Conservation (phyloP, 2,329 filamentous ascomycete genomes). For the Pseudogymnoascus verrucosus region DNA sequence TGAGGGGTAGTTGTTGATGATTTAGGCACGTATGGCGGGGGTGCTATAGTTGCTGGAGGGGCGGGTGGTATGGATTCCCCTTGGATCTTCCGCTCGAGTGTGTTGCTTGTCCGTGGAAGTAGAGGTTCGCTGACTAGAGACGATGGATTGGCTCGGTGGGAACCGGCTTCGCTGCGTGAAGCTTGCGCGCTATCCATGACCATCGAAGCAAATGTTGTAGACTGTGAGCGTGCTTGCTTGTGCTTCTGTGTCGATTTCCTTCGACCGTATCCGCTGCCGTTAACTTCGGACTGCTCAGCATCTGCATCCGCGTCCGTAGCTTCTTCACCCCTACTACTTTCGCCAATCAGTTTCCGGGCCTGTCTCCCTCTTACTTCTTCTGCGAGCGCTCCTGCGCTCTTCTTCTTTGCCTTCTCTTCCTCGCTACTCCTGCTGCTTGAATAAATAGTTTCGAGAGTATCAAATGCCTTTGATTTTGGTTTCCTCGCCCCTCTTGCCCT, state of each 20-base stretch:
- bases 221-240: slow-evolving; percentile 28
- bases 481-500: slow-evolving; percentile 21
- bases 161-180: slow-evolving; percentile 25
- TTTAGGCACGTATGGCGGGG: slow-evolving; percentile 6
- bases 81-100: slow-evolving; percentile 10
- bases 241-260: slow-evolving; percentile 1
- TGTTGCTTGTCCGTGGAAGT: slow-evolving; percentile 46
- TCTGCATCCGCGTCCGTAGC: slow-evolving; percentile 12
- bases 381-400: slow-evolving; percentile 46
- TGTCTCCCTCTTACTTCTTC: slow-evolving; percentile 46
- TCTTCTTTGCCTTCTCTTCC: slow-evolving; percentile 51
- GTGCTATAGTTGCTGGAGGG: slow-evolving; percentile 18
- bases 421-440: slow-evolving; percentile 57
- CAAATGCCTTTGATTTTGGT: slow-evolving; percentile 39
- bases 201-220: slow-evolving; percentile 38
- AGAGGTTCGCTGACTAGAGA: slow-evolving; percentile 48
- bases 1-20: slow-evolving; percentile 13
- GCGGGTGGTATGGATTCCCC: slow-evolving; percentile 11
- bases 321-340: slow-evolving; percentile 10
- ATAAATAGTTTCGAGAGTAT: slow-evolving; percentile 59
- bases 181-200: slow-evolving; percentile 33
- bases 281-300: slow-evolving; percentile 5
- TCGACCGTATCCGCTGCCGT: neutral
- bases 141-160: slow-evolving; percentile 31
- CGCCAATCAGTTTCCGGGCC: slow-evolving; percentile 28